phyloP scores from a whole-genome alignment of 2,329 filamentous ascomycete genomes.

The Escovopsis sp. region DNA sequence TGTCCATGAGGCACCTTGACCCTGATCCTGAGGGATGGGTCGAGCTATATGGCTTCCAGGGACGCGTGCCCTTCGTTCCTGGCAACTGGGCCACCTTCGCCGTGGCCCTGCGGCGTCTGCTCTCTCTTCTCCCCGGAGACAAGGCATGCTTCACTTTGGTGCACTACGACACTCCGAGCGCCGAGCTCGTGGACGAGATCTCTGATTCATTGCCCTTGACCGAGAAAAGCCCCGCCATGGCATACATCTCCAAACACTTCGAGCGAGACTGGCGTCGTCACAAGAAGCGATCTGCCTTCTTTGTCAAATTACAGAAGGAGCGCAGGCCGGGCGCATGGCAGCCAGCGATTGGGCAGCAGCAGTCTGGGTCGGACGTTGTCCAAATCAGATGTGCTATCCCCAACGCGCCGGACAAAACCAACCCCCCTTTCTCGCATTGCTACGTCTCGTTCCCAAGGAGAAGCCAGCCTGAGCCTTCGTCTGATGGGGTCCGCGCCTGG shows the following conservation, averaged over 20 bases:
- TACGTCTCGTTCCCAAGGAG: slow-evolving; percentile 1
- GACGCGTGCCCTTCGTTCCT: slow-evolving; percentile 12
- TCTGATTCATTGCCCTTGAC: slow-evolving; percentile 1
- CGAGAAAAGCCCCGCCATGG: background rate
- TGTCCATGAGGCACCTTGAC: background rate
- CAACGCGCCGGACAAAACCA: background rate
- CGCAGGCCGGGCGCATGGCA: slow-evolving; percentile 7
- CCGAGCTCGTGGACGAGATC: background rate
- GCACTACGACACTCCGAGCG: slow-evolving; percentile 4
- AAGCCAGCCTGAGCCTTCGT: background rate
- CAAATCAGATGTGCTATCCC: background rate
- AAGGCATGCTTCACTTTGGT: slow-evolving; percentile 2
- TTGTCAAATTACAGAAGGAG: slow-evolving; percentile 8
- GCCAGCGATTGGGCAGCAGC: slow-evolving; percentile 7
- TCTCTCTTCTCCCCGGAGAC: slow-evolving; percentile 7
- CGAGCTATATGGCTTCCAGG: slow-evolving; percentile 18
- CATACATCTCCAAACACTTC: background rate
- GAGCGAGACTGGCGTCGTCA: too few species aligned
- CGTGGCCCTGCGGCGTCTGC: slow-evolving; percentile 11
- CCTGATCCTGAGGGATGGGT: background rate
- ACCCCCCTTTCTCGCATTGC: background rate
- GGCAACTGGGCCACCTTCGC: slow-evolving; percentile 9
- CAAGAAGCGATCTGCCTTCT: slow-evolving; percentile 8
- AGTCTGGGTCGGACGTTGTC: slow-evolving; percentile 7
- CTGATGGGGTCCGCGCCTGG: slow-evolving; percentile 4